Evolutionary conservation across 2,329 filamentous ascomycete genomes (phyloP), one percentile per base, ranked within the genome.

Genomic region (Mollisia scopiformis): DNA sequence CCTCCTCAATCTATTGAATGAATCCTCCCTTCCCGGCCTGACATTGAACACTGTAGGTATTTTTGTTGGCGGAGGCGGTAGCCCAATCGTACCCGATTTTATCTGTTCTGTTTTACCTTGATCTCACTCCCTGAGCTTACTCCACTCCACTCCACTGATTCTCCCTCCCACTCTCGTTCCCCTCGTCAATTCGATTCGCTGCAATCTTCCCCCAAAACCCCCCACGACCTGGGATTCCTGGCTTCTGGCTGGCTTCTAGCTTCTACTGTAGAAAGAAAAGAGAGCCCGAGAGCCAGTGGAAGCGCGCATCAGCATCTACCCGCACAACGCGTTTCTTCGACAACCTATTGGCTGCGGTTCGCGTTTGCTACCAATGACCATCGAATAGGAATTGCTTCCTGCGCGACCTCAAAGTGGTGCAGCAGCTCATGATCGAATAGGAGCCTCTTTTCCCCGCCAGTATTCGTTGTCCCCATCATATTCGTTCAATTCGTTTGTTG

Each of bases 231-330:
- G n/a, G n/a, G n/a, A n/a, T n/a, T n/a, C n/a, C 19, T 13, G 39
- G 39, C 16, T 43, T 21, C 39, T 21, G n/a, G 39, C 10, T n/a
- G 19, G 19, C 37, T 41, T 41, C 37, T n/a, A 41, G 37, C n/a
- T n/a, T n/a, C n/a, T n/a, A n/a, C n/a, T n/a, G n/a, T n/a, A 11
- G 31, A 33, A 39, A 46, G 21, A 14, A 46, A 23, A 47, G 25
- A 23, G 43, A 16, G 14, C 14, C 43, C 21, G 31, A 27, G 14
- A 50, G 43, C 55, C 30, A 57, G 43, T 51, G 37, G 31, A n/a
- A 39, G 39, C 55, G 25, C 55, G 54, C 54, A 23, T 57, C 54
- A 47, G 54, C 54, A 56, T 25, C 54, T 57, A 51, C 46, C 55
- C 46, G 33, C 46, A 41, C 55, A 28, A 43, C 43, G 52, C 43